Evolutionary conservation across 2,329 filamentous ascomycete species (phyloP), one percentile per base, ranked within the genome.

Genomic region (Beauveria bassiana): DNA sequence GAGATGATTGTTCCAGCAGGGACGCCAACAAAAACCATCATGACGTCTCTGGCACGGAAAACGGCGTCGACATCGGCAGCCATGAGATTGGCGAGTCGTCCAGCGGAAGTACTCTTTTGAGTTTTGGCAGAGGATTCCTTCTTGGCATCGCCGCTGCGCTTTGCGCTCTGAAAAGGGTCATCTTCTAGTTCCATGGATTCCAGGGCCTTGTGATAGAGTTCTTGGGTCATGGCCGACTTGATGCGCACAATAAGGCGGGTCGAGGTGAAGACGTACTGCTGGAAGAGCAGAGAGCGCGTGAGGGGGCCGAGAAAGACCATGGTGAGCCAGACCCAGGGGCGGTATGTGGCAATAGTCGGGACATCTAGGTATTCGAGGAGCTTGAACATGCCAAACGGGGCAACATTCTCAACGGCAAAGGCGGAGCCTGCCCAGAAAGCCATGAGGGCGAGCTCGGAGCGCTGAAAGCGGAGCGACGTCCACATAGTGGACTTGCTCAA

Each of bases 41-140:
- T 71, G 10, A 83, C 71, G 64, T 86, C 82, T 43, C 81, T 76
- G 9, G 80, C 77, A 28, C 71, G 76, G 62, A 75, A 80, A 38
- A 86, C 76, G 31, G 81, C 79, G 60, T 85, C 81, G 10, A 86
- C 75, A 65, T 86, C 83, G 31, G 81, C 81, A 9, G 81, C 79
- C 80, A 85, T 84, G 59, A 86, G 73, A 61, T 83, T 85, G 16
- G 80, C 79, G 51, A 84, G 69, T 18, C 79, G 75, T 18, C 81
- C 81, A 8, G 80, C 76, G 3, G 81, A 80, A 1, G 79, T 75
- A 10, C 72, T 71, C 62, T 72, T 73, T 26, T 70, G 64, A 14
- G 66, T 63, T 26, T 71, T 72, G 50, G 70, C 69, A 10, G 70
- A 66, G 46, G 68, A 63, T 42, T 66, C 65, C 47, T 65, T 59